Evolutionary conservation across 192 early-diverging fungal genomes (phyloP).

Genomic region (Glomus cerebriforme): DNA sequence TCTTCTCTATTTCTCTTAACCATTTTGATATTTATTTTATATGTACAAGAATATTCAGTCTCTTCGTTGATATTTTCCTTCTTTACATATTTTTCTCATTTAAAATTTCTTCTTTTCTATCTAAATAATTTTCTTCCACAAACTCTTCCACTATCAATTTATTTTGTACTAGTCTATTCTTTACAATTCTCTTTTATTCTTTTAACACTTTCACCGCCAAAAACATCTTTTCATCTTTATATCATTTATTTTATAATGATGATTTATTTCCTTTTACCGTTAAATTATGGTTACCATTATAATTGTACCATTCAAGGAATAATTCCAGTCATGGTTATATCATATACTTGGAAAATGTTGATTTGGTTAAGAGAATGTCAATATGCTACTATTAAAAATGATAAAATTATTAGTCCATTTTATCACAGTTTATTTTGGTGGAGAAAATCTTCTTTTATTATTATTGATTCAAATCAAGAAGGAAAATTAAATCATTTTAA

Average conservation of each 20-base stretch:
- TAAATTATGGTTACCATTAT: background rate
- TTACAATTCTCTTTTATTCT: background rate
- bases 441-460: background rate
- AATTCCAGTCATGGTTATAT: background rate
- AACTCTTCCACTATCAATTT: background rate
- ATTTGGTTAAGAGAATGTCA: background rate
- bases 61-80: background rate
- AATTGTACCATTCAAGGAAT: background rate
- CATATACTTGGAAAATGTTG: background rate
- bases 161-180: background rate
- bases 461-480: no score
- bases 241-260: background rate
- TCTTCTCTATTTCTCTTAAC: no score
- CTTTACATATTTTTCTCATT: background rate
- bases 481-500: no score
- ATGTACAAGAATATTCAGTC: background rate
- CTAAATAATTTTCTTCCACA: background rate
- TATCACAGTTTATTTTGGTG: background rate
- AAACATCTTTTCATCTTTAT: background rate
- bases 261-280: background rate
- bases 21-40: background rate
- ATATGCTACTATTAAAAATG: background rate
- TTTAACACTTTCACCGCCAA: background rate
- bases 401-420: background rate
- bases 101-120: background rate